Base-by-base conservation (phyloP, 805 yeast species). In the Wickerhamomyces alni region DNA sequence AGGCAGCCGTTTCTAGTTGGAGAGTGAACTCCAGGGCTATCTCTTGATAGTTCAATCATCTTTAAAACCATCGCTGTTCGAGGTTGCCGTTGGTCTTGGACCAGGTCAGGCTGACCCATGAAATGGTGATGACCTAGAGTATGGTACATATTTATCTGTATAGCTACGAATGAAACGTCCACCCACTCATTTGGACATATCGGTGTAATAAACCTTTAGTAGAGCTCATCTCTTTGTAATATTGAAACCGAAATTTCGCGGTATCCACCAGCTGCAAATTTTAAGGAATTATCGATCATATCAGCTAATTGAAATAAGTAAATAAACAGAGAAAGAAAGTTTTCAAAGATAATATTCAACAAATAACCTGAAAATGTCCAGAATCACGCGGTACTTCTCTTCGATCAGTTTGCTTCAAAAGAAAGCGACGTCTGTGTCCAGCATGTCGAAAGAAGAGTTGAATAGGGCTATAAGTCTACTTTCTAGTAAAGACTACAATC, bases 1-100 rank as follows among this genome's bases (percentile, higher is more conserved):
- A 16, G 33, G 22, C 34, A 31, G 34, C 34, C 26, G 12, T 15
- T 12, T 31, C 34, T 31, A 17, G 7, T 31, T 19, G 34, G 40
- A 36, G 34, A 25, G 30, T 9, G 24, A 21, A 21, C 24, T 21
- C 24, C 24, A 21, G 24, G 24, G 24, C 9, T 9, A 21, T 21
- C 9, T 21, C 9, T 21, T 21, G 6, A 21, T 21, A 9, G 24
- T 9, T 13, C 12, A 26, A 26, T 26, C 51, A 48, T 43, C 54
- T 81, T 83, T 86, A 87, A 87, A 87, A 87, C 96, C 96, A 87
- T 87, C 87, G 95, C 89, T 77, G 86, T 82, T 81, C 63, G 88
- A 87, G 95, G 95, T 82, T 81, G 87, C 87, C 82, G 70, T 72
- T 67, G 63, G 63, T 35, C 18, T 37, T 52, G 54, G 39, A 50